Conservation (phyloP, 2,329 filamentous ascomycete genomes). For the Diaporthe sp. region DNA sequence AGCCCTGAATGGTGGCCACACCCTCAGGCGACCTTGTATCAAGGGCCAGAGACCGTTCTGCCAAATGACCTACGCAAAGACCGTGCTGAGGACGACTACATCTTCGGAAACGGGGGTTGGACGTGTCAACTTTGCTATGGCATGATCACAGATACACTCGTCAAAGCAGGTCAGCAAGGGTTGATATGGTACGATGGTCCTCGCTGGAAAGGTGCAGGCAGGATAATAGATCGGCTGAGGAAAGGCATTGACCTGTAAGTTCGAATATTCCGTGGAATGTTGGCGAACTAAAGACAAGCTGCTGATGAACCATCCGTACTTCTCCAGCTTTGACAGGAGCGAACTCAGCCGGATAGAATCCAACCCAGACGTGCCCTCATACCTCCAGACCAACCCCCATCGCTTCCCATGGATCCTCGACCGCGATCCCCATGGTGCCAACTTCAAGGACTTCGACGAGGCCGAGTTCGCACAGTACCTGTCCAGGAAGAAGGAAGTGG, state of each 20-base stretch:
- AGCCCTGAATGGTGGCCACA: constrained; percentile 55
- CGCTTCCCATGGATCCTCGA: constrained; percentile 56
- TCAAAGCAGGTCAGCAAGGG: constrained; percentile 53
- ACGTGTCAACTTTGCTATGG: constrained; percentile 62
- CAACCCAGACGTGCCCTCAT: constrained; percentile 59
- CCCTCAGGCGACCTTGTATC: constrained; percentile 60
- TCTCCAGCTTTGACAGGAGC: constrained; percentile 44
- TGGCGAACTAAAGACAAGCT: not conserved
- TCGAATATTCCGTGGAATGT: constrained; percentile 35
- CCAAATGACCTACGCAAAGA: constrained; percentile 56
- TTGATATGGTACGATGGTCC: constrained; percentile 60
- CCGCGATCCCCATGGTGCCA: constrained; percentile 55
- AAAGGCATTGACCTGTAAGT: constrained; percentile 59
- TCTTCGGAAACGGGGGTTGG: constrained; percentile 59
- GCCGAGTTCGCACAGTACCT: constrained; percentile 34
- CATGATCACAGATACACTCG: constrained; percentile 55
- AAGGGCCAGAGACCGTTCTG: constrained; percentile 54
- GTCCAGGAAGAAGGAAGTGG: constrained; percentile 36
- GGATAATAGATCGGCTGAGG: constrained; percentile 57
- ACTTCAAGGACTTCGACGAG: constrained; percentile 51
- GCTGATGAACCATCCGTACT: not conserved
- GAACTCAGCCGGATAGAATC: constrained; percentile 49
- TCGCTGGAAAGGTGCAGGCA: constrained; percentile 55
- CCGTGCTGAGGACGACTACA: constrained; percentile 46
- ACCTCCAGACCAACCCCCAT: constrained; percentile 51